phyloP scores from a whole-genome alignment of 768 basidiomycete genomes.

The Galerina sulciceps region DNA sequence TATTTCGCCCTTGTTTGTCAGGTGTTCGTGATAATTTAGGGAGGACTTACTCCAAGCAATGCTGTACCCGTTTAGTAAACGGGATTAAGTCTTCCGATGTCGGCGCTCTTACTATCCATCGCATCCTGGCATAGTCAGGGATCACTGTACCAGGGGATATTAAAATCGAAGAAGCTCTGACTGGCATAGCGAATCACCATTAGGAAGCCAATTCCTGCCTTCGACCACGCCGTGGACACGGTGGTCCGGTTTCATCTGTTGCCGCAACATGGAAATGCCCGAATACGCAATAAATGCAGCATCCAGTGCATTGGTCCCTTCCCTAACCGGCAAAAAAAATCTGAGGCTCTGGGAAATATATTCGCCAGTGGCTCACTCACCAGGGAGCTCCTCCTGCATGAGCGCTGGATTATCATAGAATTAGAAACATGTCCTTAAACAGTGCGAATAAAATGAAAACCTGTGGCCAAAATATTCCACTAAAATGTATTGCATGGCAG shows the following conservation, averaged over 20 bases:
- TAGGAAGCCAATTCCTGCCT: slow-evolving; percentile 69
- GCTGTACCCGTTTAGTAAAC: slow-evolving; percentile 61
- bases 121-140: slow-evolving; percentile 80
- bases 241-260: slow-evolving; percentile 84
- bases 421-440: neutral
- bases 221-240: slow-evolving; percentile 80
- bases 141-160: slow-evolving; percentile 55
- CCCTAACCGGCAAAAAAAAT: slow-evolving; percentile 40
- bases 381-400: slow-evolving; percentile 85
- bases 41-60: slow-evolving; percentile 66
- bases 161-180: neutral
- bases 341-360: neutral
- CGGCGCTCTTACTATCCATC: slow-evolving; percentile 74
- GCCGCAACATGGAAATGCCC: slow-evolving; percentile 76
- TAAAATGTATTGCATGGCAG: slow-evolving; percentile 66
- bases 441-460: slow-evolving; percentile 41
- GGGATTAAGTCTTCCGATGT: slow-evolving; percentile 56
- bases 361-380: slow-evolving; percentile 30
- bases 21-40: neutral
- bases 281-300: slow-evolving; percentile 88
- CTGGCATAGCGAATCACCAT: slow-evolving; percentile 49
- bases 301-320: slow-evolving; percentile 86
- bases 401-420: slow-evolving; percentile 47
- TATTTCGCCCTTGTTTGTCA: slow-evolving; percentile 25
- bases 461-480: slow-evolving; percentile 78